phyloP scores from a whole-genome alignment of 371 early-diverging fungal genomes.

The Saksenaea vasiformis region DNA sequence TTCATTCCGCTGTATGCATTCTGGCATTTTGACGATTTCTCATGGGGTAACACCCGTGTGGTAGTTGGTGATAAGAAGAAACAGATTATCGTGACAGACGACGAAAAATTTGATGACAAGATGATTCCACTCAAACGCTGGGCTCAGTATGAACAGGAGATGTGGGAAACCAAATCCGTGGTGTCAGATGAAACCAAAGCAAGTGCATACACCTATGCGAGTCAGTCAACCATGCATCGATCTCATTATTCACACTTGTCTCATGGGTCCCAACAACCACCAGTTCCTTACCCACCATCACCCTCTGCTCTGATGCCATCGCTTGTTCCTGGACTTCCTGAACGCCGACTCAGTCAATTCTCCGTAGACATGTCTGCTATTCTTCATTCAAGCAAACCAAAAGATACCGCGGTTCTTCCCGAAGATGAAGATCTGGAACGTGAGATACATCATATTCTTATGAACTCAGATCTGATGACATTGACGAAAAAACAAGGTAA shows the following conservation, averaged over 20 bases:
- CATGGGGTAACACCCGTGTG: conserved; percentile 97
- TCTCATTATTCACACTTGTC: not conserved
- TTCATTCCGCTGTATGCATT: conserved; percentile 96
- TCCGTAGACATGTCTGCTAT: conserved; percentile 34
- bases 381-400: conserved; percentile 9
- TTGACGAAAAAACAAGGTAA: conserved; percentile 81
- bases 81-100: conserved; percentile 46
- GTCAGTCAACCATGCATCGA: not conserved
- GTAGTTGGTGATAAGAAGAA: conserved; percentile 71
- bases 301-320: conserved; percentile 75
- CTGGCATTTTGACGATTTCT: conserved; percentile 99
- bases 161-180: conserved; percentile 56
- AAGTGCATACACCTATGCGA: not conserved
- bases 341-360: conserved; percentile 20
- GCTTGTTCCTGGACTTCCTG: conserved; percentile 10
- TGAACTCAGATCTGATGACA: conserved; percentile 76
- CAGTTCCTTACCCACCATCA: conserved; percentile 88
- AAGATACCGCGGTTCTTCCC: conserved; percentile 47
- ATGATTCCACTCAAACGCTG: conserved; percentile 63
- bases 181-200: conserved; percentile 18
- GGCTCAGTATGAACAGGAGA: conserved; percentile 79
- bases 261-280: conserved; percentile 13
- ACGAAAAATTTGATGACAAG: conserved; percentile 60
- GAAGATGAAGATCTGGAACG: conserved; percentile 85
- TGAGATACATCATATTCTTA: conserved; percentile 78